Conservation (phyloP, 2,329 filamentous ascomycete genomes). For the Pseudocercospora eumusae region DNA sequence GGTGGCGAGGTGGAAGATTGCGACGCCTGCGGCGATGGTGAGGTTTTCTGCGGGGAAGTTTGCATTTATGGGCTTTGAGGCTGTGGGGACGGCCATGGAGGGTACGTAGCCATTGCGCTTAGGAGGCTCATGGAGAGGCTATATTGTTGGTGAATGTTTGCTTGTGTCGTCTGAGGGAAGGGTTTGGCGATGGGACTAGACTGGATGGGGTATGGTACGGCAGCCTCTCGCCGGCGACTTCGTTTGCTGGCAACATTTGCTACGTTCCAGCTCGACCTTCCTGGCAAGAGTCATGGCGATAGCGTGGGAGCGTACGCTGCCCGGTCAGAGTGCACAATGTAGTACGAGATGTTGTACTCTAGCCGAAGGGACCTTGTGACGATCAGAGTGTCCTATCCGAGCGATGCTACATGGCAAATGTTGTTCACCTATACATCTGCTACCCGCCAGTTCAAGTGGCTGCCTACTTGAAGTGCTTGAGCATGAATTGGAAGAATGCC, state of each 20-base stretch:
- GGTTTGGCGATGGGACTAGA: too few species aligned
- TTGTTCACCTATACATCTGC: too few species aligned
- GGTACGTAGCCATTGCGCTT: too few species aligned
- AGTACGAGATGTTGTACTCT: background rate
- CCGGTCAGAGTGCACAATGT: background rate
- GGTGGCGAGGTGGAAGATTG: slow-evolving; percentile 54
- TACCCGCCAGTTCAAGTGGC: too few species aligned
- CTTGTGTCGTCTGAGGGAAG: too few species aligned
- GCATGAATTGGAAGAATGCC: slow-evolving; percentile 34
- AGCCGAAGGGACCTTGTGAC: background rate
- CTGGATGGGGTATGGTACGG: too few species aligned
- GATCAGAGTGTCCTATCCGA: too few species aligned
- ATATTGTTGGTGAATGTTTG: too few species aligned
- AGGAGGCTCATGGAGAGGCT: too few species aligned
- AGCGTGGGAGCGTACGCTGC: background rate
- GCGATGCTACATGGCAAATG: too few species aligned
- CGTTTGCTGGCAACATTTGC: background rate
- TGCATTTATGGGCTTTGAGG: slow-evolving; percentile 30
- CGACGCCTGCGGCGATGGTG: slow-evolving; percentile 47
- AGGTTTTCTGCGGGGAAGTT: slow-evolving; percentile 33
- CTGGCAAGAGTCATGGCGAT: too few species aligned
- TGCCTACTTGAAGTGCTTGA: slow-evolving; percentile 30
- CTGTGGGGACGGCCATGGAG: slow-evolving; percentile 9
- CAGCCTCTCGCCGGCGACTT: background rate
- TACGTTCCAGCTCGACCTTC: background rate